phyloP scores from a whole-genome alignment of 1,139 yeast genomes.

The Saccharomyces pastorianus region DNA sequence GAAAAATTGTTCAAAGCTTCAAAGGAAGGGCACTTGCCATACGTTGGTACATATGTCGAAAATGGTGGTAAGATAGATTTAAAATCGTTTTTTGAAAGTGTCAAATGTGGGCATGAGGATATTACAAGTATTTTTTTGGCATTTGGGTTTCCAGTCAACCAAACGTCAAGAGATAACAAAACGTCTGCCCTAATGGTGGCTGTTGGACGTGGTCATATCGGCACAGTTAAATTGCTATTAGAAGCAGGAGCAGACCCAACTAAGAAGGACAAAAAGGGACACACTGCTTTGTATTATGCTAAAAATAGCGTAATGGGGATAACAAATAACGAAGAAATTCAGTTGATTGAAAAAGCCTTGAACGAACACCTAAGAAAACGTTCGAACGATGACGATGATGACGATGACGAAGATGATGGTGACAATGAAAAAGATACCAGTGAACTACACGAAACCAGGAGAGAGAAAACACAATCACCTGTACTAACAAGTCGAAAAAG shows the following conservation, averaged over 20 bases:
- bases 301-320: slow-evolving; percentile 39
- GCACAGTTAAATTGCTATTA: slow-evolving; percentile 61
- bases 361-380: not conserved
- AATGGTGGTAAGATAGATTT: slow-evolving; percentile 74
- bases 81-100: slow-evolving; percentile 69
- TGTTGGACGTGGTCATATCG: slow-evolving; percentile 74
- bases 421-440: slow-evolving; percentile 3
- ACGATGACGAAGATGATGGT: slow-evolving; percentile 1
- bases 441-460: slow-evolving; percentile 2
- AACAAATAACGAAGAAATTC: slow-evolving; percentile 52
- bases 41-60: slow-evolving; percentile 71
- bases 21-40: slow-evolving; percentile 72
- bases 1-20: slow-evolving; percentile 62
- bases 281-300: slow-evolving; percentile 59
- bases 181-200: slow-evolving; percentile 65
- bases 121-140: slow-evolving; percentile 72
- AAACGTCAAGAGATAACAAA: slow-evolving; percentile 52
- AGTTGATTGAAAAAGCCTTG: slow-evolving; percentile 36
- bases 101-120: slow-evolving; percentile 79
- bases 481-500: slow-evolving; percentile 3
- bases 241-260: slow-evolving; percentile 71
- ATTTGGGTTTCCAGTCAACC: slow-evolving; percentile 65
- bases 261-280: slow-evolving; percentile 41
- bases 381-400: not conserved
- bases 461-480: slow-evolving; percentile 1